These are phyloP conservation scores for Auricularia sp. DNA, from an alignment of 768 basidiomycete species.

Conservation along the genomic window DNA sequence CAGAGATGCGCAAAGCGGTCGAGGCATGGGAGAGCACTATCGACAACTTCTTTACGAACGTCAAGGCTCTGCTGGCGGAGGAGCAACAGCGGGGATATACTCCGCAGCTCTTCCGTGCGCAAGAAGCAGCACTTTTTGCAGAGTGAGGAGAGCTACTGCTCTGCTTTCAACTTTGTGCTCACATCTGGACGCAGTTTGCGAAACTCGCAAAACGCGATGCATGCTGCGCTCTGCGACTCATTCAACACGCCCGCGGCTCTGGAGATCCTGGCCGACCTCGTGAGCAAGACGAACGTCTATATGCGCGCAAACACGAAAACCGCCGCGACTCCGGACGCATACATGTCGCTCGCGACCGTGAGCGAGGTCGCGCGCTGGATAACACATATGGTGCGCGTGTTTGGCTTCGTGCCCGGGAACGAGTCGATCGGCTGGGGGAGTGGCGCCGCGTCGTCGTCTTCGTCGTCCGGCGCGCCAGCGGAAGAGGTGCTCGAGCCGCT, in stretches of 20 bases:
- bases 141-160: constrained; percentile 66
- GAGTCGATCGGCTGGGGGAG: constrained; percentile 25
- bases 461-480: neutral
- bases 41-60: constrained; percentile 78
- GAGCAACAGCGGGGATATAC: constrained; percentile 49
- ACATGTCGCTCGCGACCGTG: constrained; percentile 37
- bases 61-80: constrained; percentile 70
- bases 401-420: constrained; percentile 21
- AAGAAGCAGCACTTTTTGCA: constrained; percentile 7
- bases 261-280: constrained; percentile 63
- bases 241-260: constrained; percentile 91
- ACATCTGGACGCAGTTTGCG: constrained; percentile 43
- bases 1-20: constrained; percentile 6
- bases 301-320: constrained; percentile 46
- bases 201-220: constrained; percentile 66
- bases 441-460: neutral
- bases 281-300: constrained; percentile 82
- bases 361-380: constrained; percentile 40
- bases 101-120: constrained; percentile 14
- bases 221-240: constrained; percentile 84
- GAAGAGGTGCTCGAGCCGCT: constrained; percentile 87
- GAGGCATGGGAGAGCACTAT: constrained; percentile 28
- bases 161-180: constrained; percentile 9
- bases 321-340: constrained; percentile 41
- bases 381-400: constrained; percentile 36